Evolutionary conservation across 805 yeast species (phyloP).

Genomic region (Spathaspora sp.): DNA sequence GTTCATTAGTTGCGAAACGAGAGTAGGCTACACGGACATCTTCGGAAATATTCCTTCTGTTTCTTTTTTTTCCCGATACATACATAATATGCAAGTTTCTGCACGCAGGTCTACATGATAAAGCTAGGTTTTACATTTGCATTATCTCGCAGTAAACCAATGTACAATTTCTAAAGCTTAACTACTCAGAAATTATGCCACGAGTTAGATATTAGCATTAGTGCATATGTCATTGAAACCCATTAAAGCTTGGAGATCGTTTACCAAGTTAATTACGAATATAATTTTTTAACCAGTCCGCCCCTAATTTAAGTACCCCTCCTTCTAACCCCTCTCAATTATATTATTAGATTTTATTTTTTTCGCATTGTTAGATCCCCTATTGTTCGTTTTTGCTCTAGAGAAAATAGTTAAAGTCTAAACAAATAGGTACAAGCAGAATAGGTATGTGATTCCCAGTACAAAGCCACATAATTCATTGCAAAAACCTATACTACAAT

Average conservation of each 20-base stretch:
- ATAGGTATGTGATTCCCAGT: background rate
- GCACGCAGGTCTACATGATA: too few relatives aligned
- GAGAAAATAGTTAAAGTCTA: background rate
- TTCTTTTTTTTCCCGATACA: background rate
- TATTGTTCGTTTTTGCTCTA: background rate
- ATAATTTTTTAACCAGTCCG: background rate
- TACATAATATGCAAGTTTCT: too few relatives aligned
- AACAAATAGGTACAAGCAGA: background rate
- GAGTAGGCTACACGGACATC: background rate
- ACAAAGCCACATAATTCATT: background rate
- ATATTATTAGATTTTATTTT: background rate
- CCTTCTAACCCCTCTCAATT: background rate
- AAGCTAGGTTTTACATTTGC: too few relatives aligned
- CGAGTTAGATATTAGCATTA: background rate
- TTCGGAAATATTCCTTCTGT: background rate
- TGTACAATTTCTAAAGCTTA: too few relatives aligned
- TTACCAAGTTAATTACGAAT: background rate
- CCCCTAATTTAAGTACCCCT: background rate
- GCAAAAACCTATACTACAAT: background rate
- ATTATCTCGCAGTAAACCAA: too few relatives aligned
- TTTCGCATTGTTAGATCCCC: background rate
- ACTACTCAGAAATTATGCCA: background rate
- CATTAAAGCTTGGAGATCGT: background rate
- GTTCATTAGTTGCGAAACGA: background rate
- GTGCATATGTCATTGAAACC: background rate